Conservation (phyloP, 164 flowering plant genomes). For the Stephania cephalantha region DNA sequence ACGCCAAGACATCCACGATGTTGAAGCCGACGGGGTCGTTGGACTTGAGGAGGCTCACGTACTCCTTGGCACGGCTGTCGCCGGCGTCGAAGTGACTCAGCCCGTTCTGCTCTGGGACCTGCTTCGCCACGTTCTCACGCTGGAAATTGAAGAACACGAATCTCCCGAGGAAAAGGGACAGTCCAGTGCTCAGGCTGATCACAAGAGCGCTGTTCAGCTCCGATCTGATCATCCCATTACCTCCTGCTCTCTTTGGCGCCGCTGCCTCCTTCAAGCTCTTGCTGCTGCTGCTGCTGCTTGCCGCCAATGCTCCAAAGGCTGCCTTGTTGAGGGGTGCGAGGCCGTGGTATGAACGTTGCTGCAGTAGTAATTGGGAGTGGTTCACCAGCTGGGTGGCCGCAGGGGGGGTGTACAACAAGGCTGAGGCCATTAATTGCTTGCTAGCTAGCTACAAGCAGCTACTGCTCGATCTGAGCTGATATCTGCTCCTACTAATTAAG, state of each 20-base stretch:
- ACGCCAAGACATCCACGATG: slow-evolving; percentile 93
- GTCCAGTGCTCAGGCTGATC: slow-evolving; percentile 92
- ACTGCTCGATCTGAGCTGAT: too few species aligned
- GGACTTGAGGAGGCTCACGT: slow-evolving; percentile 83
- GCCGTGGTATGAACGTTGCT: slow-evolving; percentile 48
- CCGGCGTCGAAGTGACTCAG: slow-evolving; percentile 93
- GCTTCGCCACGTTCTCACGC: slow-evolving; percentile 93
- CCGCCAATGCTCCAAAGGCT: too few species aligned
- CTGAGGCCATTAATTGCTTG: slow-evolving; percentile 27
- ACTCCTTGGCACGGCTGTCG: slow-evolving; percentile 84
- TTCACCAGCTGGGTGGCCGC: slow-evolving; percentile 21
- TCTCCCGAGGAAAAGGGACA: slow-evolving; percentile 89
- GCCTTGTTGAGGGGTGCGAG: slow-evolving; percentile 42
- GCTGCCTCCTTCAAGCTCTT: slow-evolving; percentile 3
- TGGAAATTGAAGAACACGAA: slow-evolving; percentile 99
- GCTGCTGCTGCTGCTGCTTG: neutral
- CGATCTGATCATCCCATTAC: slow-evolving; percentile 28
- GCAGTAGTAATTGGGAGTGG: slow-evolving; percentile 17
- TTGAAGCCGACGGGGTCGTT: slow-evolving; percentile 97
- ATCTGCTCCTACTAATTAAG: too few species aligned
- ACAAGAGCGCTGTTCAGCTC: slow-evolving; percentile 71
- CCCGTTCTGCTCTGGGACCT: slow-evolving; percentile 94
- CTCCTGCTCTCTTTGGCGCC: slow-evolving; percentile 3
- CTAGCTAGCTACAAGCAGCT: too few species aligned
- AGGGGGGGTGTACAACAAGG: slow-evolving; percentile 40